Percentiles rank a stretch among this genome's conserved stretches.
phyloP scores from a whole-genome alignment of 805 yeast species.

The Candida michaelii region DNA sequence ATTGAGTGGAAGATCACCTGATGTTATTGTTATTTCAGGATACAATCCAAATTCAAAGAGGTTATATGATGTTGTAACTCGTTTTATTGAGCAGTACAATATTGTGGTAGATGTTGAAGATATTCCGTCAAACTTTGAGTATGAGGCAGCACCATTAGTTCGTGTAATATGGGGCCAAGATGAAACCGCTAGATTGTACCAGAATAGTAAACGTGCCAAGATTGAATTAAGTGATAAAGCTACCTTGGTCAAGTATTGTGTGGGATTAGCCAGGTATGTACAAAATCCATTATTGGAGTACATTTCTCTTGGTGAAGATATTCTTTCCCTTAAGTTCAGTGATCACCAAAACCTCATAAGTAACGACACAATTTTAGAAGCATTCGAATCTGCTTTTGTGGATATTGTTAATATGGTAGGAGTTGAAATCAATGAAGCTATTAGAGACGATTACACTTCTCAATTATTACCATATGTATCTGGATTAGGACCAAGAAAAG shows the following conservation, averaged over 20 bases:
- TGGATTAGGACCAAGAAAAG: constrained; percentile 95
- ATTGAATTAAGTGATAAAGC: constrained; percentile 85
- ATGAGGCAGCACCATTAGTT: constrained; percentile 51
- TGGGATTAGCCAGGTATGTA: constrained; percentile 85
- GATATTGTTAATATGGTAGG: constrained; percentile 92
- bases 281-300: constrained; percentile 94
- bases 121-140: constrained; percentile 23
- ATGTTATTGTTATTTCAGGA: constrained; percentile 88
- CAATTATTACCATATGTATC: constrained; percentile 73
- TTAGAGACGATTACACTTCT: constrained; percentile 71
- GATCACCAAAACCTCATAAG: constrained; percentile 73
- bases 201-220: constrained; percentile 71
- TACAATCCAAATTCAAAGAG: constrained; percentile 71
- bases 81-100: constrained; percentile 56
- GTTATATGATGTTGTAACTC: constrained; percentile 55
- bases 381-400: constrained; percentile 79
- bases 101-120: constrained; percentile 52
- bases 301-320: constrained; percentile 73
- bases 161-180: constrained; percentile 84
- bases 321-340: constrained; percentile 65
- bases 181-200: constrained; percentile 88
- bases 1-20: constrained; percentile 59
- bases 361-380: constrained; percentile 58
- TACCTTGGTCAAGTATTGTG: constrained; percentile 75
- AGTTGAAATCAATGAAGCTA: constrained; percentile 88